Percentiles rank a stretch among this genome's conserved stretches.
phyloP scores from a whole-genome alignment of 768 basidiomycete genomes.

The Cubamyces lactineus region DNA sequence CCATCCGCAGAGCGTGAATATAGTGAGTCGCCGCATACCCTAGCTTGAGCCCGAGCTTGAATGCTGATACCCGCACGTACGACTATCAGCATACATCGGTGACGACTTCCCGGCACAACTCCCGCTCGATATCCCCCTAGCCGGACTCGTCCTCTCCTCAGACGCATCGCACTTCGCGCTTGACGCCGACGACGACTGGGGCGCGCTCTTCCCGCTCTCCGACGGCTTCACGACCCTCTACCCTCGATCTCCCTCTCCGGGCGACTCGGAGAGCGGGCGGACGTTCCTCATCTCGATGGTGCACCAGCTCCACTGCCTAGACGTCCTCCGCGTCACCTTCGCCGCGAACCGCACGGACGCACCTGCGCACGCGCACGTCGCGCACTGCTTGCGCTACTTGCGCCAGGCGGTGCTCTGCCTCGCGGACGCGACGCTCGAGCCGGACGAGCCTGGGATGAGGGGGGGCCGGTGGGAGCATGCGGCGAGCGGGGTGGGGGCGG shows the following conservation, averaged over 20 bases:
- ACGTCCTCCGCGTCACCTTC: constrained; percentile 31
- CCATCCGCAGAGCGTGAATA: not conserved
- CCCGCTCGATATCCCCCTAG: constrained; percentile 34
- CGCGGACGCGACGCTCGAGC: constrained; percentile 35
- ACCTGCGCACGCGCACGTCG: constrained; percentile 23
- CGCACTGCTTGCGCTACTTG: constrained; percentile 35
- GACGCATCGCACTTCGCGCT: constrained; percentile 36
- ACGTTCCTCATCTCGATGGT: constrained; percentile 31
- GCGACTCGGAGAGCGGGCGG: not conserved
- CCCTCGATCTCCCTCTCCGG: constrained; percentile 17
- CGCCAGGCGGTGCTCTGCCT: constrained; percentile 33
- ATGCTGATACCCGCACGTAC: not conserved
- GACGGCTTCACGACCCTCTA: constrained; percentile 17
- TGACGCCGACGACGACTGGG: constrained; percentile 42
- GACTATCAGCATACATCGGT: constrained; percentile 34
- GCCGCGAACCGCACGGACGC: constrained; percentile 13
- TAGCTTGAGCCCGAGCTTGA: not conserved
- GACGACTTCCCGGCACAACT: constrained; percentile 36
- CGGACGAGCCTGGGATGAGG: constrained; percentile 6
- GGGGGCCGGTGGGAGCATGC: constrained; percentile 17
- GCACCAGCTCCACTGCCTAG: constrained; percentile 36
- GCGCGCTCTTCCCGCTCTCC: constrained; percentile 30
- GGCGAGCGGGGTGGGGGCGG: constrained; percentile 20
- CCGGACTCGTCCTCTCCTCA: constrained; percentile 33
- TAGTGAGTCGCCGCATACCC: not conserved